These are phyloP conservation scores for Conoideocrella luteorostrata DNA, from an alignment of 2,329 filamentous ascomycete genomes.

Conservation along the genomic window DNA sequence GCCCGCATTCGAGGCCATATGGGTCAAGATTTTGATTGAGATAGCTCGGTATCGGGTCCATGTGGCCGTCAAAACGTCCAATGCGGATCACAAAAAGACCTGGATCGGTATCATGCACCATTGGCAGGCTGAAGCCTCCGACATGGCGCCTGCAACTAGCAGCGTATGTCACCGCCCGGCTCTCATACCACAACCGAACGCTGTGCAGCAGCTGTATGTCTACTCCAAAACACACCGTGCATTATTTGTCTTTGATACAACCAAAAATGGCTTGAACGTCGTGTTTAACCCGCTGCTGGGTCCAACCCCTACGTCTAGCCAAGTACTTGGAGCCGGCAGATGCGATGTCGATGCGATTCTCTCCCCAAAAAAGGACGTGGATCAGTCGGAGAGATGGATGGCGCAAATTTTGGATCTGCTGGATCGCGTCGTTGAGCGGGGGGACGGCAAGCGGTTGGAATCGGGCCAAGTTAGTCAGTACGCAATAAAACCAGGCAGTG, in stretches of 20 bases:
- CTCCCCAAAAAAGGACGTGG: slow-evolving; percentile 45
- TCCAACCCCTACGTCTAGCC: slow-evolving; percentile 19
- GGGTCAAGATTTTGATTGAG: slow-evolving; percentile 90
- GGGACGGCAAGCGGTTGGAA: slow-evolving; percentile 45
- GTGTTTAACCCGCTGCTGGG: slow-evolving; percentile 56
- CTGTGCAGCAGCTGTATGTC: slow-evolving; percentile 64
- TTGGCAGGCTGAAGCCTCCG: slow-evolving; percentile 81
- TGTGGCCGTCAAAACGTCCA: slow-evolving; percentile 87
- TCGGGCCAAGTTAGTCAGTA: slow-evolving; percentile 30
- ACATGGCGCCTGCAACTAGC: slow-evolving; percentile 68
- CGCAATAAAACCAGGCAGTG: background rate
- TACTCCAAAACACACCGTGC: slow-evolving; percentile 68
- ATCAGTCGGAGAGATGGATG: slow-evolving; percentile 39
- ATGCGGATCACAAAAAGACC: slow-evolving; percentile 65
- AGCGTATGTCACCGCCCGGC: slow-evolving; percentile 85
- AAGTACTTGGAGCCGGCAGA: slow-evolving; percentile 39
- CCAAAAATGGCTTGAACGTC: slow-evolving; percentile 63
- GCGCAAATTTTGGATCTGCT: slow-evolving; percentile 47
- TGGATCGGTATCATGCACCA: slow-evolving; percentile 75
- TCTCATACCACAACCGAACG: slow-evolving; percentile 65
- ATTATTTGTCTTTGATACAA: slow-evolving; percentile 58
- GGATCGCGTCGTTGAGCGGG: slow-evolving; percentile 48
- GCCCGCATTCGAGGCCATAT: slow-evolving; percentile 74
- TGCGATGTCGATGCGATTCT: slow-evolving; percentile 55
- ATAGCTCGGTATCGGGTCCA: slow-evolving; percentile 71